Evolutionary conservation across 2,329 filamentous ascomycete genomes (phyloP), one percentile per base, ranked within the genome.

Genomic region (Aspergillus ruber): DNA sequence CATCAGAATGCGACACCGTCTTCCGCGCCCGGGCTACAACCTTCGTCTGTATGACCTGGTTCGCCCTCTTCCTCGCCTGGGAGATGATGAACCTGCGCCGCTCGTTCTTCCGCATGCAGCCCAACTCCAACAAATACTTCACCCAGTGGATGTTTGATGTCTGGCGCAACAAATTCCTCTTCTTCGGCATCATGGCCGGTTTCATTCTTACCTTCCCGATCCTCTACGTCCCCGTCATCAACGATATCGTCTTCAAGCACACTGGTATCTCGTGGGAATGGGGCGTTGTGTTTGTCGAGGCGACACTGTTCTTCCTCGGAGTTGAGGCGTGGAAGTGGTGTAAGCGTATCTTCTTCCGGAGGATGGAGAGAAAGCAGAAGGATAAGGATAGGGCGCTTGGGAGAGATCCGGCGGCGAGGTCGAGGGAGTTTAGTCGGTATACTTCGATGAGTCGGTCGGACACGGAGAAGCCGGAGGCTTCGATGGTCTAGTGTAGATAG

Each of bases 51-150:
- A 74, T 89, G 45, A 89, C 85, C 0, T 89, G 85, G 85, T 85
- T 84, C 56, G 83, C 84, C 0, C 76, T 89, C 15, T 86, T 89
- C 71, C 74, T 88, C 4, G 86, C 86, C 0, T 90, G 86, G 86
- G 85, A 90, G 64, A 85, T 88, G 78, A 76, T 88, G 50, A 77
- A 86, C 58, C 78, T 85, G 69, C 82, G 85, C 18, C 80, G 83
- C 39, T 84, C 80, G 6, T 86, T 90, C 73, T 89, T 90, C 77
- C 76, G 79, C 57, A 86, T 88, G 81, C 79, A 86, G 58, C 81
- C 84, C 0, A 72, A 73, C 13, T 79, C 76, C 20, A 81, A 78
- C 58, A 71, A 69, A 48, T 80, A 82, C 61, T 75, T 84, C 48
- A 83, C 80, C 0, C 80, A 85, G 58, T 88, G 84, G 83, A 75